These are phyloP conservation scores for Saksenaea vasiformis DNA, from an alignment of 371 early-diverging fungal species.

Conservation along the genomic window DNA sequence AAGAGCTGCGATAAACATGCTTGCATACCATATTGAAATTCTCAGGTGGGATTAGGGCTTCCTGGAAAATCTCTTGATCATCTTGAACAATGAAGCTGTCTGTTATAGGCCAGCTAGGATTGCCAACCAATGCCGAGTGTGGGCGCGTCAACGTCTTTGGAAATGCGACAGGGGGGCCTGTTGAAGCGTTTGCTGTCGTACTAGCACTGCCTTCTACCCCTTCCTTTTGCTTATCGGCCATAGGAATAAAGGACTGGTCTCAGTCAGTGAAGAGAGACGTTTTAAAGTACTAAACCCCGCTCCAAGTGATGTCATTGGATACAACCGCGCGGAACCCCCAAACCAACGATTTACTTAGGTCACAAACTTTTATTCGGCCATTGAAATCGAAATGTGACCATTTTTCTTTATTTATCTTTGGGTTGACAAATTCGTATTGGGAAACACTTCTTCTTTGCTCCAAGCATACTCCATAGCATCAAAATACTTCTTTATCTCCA, in stretches of 20 bases:
- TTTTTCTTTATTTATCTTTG: no score
- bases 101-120: constrained; percentile 31
- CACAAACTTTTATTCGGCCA: no score
- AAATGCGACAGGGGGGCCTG: background rate
- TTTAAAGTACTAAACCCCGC: no score
- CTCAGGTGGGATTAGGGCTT: constrained; percentile 82
- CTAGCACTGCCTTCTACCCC: background rate
- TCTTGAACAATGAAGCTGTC: constrained; percentile 42
- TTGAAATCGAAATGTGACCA: no score
- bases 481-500: no score
- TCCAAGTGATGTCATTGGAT: background rate
- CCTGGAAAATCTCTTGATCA: constrained; percentile 50
- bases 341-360: no score
- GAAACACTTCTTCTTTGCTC: no score
- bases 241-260: background rate
- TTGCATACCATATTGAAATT: constrained; percentile 93
- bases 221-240: constrained; percentile 2
- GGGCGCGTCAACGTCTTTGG: background rate
- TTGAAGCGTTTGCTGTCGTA: background rate
- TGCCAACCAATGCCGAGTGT: background rate
- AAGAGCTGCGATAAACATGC: constrained; percentile 90
- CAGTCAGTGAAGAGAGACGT: no score
- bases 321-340: no score
- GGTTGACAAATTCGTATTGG: no score
- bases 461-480: no score